Conservation (phyloP, 345 rosid genomes). For the Salix suchowensis region DNA sequence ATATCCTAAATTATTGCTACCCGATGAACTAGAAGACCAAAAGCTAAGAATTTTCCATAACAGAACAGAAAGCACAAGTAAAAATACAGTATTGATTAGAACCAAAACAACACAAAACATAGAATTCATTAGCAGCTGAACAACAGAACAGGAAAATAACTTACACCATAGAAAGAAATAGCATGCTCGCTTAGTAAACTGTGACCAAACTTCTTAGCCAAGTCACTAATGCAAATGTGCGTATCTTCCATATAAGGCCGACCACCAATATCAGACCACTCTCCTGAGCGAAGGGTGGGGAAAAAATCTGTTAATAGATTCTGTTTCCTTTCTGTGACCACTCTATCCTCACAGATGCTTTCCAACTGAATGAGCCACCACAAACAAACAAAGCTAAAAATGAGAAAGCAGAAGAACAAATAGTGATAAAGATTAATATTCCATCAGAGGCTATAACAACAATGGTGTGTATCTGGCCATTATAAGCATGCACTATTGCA, state of each 20-base stretch:
- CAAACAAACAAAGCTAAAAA: neutral
- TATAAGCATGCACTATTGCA: too few relatives aligned
- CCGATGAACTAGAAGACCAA: neutral
- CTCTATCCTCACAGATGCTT: conserved; percentile 55
- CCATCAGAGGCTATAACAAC: neutral
- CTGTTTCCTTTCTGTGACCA: conserved; percentile 29
- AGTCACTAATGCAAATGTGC: conserved; percentile 61
- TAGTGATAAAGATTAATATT: neutral
- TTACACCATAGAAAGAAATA: conserved; percentile 74
- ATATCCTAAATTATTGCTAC: neutral
- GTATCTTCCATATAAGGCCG: conserved; percentile 79
- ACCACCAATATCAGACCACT: conserved; percentile 65
- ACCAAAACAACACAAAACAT: neutral
- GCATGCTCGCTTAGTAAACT: conserved; percentile 29
- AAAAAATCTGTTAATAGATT: conserved; percentile 31
- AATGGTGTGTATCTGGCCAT: neutral
- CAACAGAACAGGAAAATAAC: conserved; percentile 13
- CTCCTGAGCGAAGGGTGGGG: conserved; percentile 69
- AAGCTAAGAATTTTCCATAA: neutral
- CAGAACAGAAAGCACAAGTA: neutral
- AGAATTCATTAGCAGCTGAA: neutral
- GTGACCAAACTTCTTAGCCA: conserved; percentile 49
- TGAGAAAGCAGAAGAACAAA: neutral
- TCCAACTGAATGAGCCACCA: conserved; percentile 40
- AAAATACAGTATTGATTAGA: neutral